A percentile compares a stretch with the other conserved stretches of the same genome.
Conservation (phyloP, 2,329 filamentous ascomycete species). For the Metarhizium guizhouense region DNA sequence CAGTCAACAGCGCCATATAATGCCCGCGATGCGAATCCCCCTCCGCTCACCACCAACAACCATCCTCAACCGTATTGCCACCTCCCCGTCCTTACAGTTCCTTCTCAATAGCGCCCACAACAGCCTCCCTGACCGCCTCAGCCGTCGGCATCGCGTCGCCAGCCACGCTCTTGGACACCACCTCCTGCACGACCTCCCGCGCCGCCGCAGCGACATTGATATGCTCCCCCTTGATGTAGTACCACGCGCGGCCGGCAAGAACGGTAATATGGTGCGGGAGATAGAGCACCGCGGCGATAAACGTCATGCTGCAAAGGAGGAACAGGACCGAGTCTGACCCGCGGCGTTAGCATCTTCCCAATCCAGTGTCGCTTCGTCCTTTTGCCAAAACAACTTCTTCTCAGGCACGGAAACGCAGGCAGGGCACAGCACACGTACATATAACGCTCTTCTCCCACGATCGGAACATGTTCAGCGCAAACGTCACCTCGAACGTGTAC, state of each 20-base stretch:
- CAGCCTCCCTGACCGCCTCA: conserved; percentile 13
- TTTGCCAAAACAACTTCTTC: too few relatives aligned
- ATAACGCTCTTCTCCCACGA: conserved; percentile 94
- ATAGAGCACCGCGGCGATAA: conserved; percentile 83
- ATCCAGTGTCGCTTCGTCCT: too few relatives aligned
- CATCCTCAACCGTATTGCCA: too few relatives aligned
- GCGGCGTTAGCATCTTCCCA: conserved; percentile 27
- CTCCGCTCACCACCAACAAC: too few relatives aligned
- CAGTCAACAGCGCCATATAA: too few relatives aligned
- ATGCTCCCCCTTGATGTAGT: conserved; percentile 85
- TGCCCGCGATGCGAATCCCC: too few relatives aligned
- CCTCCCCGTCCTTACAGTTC: conserved; percentile 20
- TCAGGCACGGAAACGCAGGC: too few relatives aligned
- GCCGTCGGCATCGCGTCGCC: conserved; percentile 12
- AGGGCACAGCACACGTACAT: conserved; percentile 68
- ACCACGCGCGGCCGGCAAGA: conserved; percentile 78
- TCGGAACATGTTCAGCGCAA: conserved; percentile 94
- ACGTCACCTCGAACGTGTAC: conserved; percentile 97
- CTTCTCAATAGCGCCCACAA: conserved; percentile 17
- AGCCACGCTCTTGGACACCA: conserved; percentile 21
- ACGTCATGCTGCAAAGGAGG: conserved; percentile 76
- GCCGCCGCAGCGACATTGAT: conserved; percentile 34
- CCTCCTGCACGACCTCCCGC: conserved; percentile 22
- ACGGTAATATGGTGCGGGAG: conserved; percentile 83
- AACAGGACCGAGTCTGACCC: conserved; percentile 77